These are phyloP conservation scores for Alternaria sp. DNA, from an alignment of 2,329 filamentous ascomycete genomes.

Conservation along the genomic window DNA sequence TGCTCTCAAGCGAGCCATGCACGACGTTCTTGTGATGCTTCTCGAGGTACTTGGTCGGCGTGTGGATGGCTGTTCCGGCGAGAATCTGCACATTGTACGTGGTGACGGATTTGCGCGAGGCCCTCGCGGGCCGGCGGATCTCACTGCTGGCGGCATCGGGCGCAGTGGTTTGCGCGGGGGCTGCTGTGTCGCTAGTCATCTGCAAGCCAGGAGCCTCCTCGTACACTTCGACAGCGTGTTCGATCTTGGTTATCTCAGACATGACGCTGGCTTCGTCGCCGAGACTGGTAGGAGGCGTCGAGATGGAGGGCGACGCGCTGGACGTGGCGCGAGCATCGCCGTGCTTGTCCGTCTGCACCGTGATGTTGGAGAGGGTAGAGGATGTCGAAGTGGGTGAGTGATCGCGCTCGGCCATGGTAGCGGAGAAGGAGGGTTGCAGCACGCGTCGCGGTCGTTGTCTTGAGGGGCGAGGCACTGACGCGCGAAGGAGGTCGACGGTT, in stretches of 20 bases:
- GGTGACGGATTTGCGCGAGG: conserved; percentile 65
- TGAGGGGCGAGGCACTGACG: conserved; percentile 43
- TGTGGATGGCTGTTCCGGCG: conserved; percentile 69
- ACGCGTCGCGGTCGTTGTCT: conserved; percentile 33
- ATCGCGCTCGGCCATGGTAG: conserved; percentile 45
- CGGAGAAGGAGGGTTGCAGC: conserved; percentile 20
- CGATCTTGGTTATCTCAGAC: conserved; percentile 48
- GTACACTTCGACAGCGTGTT: conserved; percentile 35
- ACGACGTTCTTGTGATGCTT: conserved; percentile 50
- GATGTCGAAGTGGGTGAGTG: conserved; percentile 52
- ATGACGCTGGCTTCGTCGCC: conserved; percentile 68
- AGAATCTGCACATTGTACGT: conserved; percentile 74
- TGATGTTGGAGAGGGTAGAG: conserved; percentile 55
- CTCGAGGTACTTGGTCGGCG: conserved; percentile 56
- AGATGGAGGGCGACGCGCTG: conserved; percentile 64
- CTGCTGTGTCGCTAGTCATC: conserved; percentile 27
- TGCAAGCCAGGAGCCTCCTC: conserved; percentile 27
- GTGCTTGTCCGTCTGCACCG: conserved; percentile 45
- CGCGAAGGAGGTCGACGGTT: conserved; percentile 41
- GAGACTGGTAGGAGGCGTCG: conserved; percentile 73
- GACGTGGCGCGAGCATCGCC: conserved; percentile 52
- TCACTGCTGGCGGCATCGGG: conserved; percentile 33
- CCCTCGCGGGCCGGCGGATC: conserved; percentile 53
- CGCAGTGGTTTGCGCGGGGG: conserved; percentile 27
- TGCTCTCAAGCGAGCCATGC: conserved; percentile 38